Base-by-base conservation (phyloP, 1,139 yeast genomes). In the Diutina mesorugosa region DNA sequence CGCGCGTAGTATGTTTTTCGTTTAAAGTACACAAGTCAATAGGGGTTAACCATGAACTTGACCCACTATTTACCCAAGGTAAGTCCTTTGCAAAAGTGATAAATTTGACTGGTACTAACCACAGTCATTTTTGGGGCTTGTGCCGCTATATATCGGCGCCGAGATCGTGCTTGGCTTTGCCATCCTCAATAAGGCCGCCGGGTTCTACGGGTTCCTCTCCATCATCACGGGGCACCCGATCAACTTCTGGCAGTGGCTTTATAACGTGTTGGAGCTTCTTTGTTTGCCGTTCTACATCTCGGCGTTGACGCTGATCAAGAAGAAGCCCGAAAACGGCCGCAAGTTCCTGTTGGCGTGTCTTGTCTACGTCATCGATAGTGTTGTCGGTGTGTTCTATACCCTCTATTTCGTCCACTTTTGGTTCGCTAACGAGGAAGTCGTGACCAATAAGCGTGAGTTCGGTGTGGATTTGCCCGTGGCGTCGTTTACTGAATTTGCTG, bases 161-260 rank as follows among this genome's bases (percentile, higher is more conserved):
- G 98, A 93, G 68, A 68, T 90, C 12, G 81, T 88, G 29, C 73
- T 90, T n/a, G 87, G 90, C 1, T 75, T 87, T 47, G 86, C 95
- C 28, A 80, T 90, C 54, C 77, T 91, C 63, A 91, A 93, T 72
- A 91, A 91, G 68, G 90, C 93, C 60, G 85, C 96, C 58, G 97
- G 98, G 9, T 74, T 85, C 32, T 93, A 86, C 69, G 99, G 98
- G 35, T 74, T 91, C 50, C 73, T 91, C 45, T 90, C 98, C 0
- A 71, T 93, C 51, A 79, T 93, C 65, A 91, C 97, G 0, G 95
- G 97, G 1, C 97, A 90, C 65, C 95, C 95, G 2, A 77, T 91
- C 58, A 85, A 84, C 60, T 81, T 84, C 60, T 74, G 87, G 74
- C 97, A 93, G 67, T 88, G 97, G 96, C 62, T 87, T 1, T 82